Evolutionary conservation across 75 land plant genomes (phyloP).

Genomic region (Cunninghamia lanceolata): DNA sequence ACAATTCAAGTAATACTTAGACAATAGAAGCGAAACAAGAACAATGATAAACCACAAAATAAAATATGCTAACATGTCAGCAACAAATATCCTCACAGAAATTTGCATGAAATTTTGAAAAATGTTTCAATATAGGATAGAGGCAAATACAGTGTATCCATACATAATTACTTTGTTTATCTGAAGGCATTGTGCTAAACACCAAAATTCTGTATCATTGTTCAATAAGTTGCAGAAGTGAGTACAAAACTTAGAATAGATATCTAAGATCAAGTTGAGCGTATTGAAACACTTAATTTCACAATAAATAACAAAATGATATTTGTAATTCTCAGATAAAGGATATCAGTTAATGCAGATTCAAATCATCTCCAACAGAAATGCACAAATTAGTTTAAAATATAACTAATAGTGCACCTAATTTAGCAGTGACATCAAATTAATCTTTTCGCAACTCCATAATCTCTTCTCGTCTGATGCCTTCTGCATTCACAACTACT

Average conservation of each 20-base stretch:
- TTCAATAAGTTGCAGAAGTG: background rate
- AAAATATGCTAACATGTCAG: background rate
- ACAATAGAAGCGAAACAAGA: background rate
- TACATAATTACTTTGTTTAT: too few relatives aligned
- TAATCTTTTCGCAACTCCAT: conserved; percentile 69
- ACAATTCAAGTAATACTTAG: too few relatives aligned
- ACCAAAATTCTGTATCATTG: background rate
- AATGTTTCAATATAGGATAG: background rate
- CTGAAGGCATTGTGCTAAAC: too few relatives aligned
- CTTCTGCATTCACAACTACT: conserved; percentile 62
- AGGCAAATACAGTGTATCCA: conserved; percentile 55
- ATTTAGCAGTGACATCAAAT: conserved; percentile 6
- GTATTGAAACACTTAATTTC: background rate
- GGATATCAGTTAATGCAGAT: too few relatives aligned
- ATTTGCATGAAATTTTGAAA: background rate
- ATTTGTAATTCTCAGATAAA: too few relatives aligned
- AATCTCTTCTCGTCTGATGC: conserved; percentile 42
- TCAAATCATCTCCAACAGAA: too few relatives aligned
- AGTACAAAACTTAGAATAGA: background rate
- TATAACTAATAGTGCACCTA: background rate
- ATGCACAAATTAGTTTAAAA: background rate
- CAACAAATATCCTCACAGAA: background rate
- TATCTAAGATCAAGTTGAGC: background rate
- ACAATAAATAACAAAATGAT: too few relatives aligned
- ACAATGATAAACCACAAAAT: background rate